A percentile compares a stretch with the other conserved stretches of the same genome.
Conservation (phyloP, 2,329 filamentous ascomycete species). For the Ceratocystis cacaofunesta region DNA sequence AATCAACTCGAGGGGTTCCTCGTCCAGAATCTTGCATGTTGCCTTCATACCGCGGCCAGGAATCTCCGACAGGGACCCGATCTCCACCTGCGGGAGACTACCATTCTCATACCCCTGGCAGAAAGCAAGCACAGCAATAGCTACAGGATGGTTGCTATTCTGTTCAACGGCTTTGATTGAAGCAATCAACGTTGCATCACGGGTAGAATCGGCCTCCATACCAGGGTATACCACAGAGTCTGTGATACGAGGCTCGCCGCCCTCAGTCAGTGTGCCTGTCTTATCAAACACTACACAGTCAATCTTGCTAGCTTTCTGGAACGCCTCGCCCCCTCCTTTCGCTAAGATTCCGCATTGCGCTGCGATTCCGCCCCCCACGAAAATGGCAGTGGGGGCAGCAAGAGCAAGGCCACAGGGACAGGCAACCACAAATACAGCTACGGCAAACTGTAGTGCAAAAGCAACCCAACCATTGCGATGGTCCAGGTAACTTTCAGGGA, state of each 20-base stretch:
- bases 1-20: conserved; percentile 34
- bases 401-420: conserved; percentile 74
- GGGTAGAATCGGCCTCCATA: conserved; percentile 19
- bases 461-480: conserved; percentile 50
- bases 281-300: conserved; percentile 79
- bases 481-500: conserved; percentile 43
- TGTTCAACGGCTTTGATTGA: conserved; percentile 49
- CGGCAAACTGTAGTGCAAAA: conserved; percentile 69
- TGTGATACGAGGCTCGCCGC: conserved; percentile 57
- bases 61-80: conserved; percentile 45
- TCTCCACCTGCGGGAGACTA: conserved; percentile 19
- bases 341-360: conserved; percentile 68
- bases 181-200: conserved; percentile 28
- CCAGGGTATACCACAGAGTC: conserved; percentile 31
- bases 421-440: conserved; percentile 74
- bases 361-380: conserved; percentile 66
- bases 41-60: conserved; percentile 58
- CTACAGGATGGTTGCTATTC: conserved; percentile 60
- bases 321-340: conserved; percentile 72
- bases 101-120: conserved; percentile 30
- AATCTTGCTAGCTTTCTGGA: conserved; percentile 66
- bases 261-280: conserved; percentile 65
- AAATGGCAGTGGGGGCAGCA: conserved; percentile 74
- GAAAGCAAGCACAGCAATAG: conserved; percentile 51
- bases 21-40: conserved; percentile 17